Percentiles rank a stretch among this genome's conserved stretches.
phyloP scores from a whole-genome alignment of 306 rosid species.

The Castanopsis chinensis region DNA sequence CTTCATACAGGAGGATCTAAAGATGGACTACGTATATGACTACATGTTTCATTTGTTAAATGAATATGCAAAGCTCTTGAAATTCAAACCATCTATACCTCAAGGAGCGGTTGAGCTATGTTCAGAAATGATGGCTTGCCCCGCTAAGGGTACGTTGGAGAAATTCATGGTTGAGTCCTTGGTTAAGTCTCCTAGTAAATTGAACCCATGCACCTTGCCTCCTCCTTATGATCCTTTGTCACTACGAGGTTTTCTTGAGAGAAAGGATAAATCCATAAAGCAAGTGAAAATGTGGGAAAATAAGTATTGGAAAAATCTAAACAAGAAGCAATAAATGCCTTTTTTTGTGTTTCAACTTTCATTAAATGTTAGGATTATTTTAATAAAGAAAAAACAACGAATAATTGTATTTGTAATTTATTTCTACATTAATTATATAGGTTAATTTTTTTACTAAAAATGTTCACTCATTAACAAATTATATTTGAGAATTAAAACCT shows the following conservation, averaged over 20 bases:
- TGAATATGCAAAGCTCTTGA: slow-evolving; percentile 65
- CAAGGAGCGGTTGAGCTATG: slow-evolving; percentile 53
- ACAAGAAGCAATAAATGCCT: slow-evolving; percentile 2
- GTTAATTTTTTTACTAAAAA: no score
- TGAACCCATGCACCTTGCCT: slow-evolving; percentile 58
- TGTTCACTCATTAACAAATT: no score
- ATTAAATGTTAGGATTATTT: no score
- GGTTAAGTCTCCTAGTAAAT: slow-evolving; percentile 56
- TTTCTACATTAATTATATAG: no score
- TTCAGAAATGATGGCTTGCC: slow-evolving; percentile 51
- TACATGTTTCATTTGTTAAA: slow-evolving; percentile 77
- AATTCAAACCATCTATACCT: slow-evolving; percentile 50
- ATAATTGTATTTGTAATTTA: no score
- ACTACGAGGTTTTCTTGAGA: slow-evolving; percentile 20
- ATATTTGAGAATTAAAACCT: no score
- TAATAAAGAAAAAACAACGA: no score
- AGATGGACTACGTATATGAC: slow-evolving; percentile 69
- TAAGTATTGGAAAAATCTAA: slow-evolving; percentile 32
- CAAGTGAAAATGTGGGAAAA: slow-evolving; percentile 68
- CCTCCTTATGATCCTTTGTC: slow-evolving; percentile 42
- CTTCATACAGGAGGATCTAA: slow-evolving; percentile 55
- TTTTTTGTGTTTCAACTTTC: no score
- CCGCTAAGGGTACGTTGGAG: slow-evolving; percentile 29
- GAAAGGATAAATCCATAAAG: slow-evolving; percentile 36
- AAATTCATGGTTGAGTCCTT: slow-evolving; percentile 64